Percentiles rank a stretch among this genome's conserved stretches.
Evolutionary conservation across 345 rosid genomes (phyloP).

Genomic region (Moricandia arvensis): DNA sequence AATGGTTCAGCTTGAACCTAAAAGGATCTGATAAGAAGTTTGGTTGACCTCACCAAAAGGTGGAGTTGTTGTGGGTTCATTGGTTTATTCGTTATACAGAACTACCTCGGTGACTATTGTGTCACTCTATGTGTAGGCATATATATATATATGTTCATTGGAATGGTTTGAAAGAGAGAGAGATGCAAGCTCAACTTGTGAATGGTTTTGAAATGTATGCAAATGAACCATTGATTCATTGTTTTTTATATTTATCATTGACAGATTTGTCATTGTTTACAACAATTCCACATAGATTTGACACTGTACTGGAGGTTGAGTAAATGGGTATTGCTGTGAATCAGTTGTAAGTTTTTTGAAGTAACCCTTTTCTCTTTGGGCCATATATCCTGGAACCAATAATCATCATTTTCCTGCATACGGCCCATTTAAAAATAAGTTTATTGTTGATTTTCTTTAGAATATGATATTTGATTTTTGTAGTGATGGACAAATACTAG

Average conservation of each 20-base stretch:
- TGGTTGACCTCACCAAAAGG: conserved; percentile 32
- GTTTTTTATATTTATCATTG: conserved; percentile 10
- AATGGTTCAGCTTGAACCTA: conserved; percentile 92
- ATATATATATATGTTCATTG: background rate
- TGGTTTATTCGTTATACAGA: conserved; percentile 7
- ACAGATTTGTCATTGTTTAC: background rate
- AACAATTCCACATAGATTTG: too few species aligned
- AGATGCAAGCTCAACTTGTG: background rate
- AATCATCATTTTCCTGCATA: background rate
- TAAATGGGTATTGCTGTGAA: too few species aligned
- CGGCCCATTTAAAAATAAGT: background rate
- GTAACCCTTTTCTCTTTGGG: background rate
- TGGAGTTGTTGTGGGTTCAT: conserved; percentile 1
- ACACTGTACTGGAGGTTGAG: too few species aligned
- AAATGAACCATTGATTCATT: conserved; percentile 23
- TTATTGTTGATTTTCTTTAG: background rate
- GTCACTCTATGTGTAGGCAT: conserved; percentile 15
- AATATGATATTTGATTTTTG: background rate
- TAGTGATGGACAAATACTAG: conserved; percentile 4
- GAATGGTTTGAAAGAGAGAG: background rate
- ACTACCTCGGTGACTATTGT: background rate
- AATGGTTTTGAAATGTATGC: conserved; percentile 10
- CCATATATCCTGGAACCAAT: background rate
- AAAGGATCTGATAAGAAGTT: conserved; percentile 73
- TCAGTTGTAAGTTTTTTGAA: background rate